These are phyloP conservation scores for Nannizziopsis barbatae DNA, from an alignment of 2,329 filamentous ascomycete genomes.

Conservation along the genomic window DNA sequence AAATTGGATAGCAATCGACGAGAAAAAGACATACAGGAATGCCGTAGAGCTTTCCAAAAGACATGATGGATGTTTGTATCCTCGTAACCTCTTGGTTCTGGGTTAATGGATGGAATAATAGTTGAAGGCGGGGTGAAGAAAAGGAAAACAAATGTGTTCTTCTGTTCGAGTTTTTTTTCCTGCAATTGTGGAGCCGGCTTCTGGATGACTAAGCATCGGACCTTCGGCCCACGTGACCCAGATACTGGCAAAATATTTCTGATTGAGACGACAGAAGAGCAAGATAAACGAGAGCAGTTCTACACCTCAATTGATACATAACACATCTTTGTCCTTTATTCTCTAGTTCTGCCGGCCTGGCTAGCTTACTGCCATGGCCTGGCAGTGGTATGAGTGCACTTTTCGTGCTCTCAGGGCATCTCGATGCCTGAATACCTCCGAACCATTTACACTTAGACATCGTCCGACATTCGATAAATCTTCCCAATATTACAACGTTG, in stretches of 20 bases:
- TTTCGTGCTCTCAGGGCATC: conserved; percentile 27
- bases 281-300: background rate
- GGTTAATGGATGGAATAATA: conserved; percentile 13
- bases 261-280: background rate
- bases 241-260: conserved; percentile 4
- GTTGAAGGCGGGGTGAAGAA: conserved; percentile 16
- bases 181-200: conserved; percentile 3
- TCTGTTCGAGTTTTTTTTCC: conserved; percentile 10
- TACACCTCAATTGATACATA: background rate
- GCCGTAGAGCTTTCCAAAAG: conserved; percentile 97
- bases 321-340: background rate
- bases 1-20: background rate
- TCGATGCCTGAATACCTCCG: conserved; percentile 25
- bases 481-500: conserved; percentile 13
- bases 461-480: conserved; percentile 27
- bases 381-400: conserved; percentile 28
- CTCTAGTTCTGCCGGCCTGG: background rate
- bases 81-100: conserved; percentile 9
- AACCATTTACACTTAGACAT: conserved; percentile 27
- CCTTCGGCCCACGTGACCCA: conserved; percentile 10
- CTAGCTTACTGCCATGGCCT: conserved; percentile 25
- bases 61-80: conserved; percentile 51
- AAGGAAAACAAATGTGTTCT: conserved; percentile 14
- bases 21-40: conserved; percentile 51
- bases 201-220: background rate